Evolutionary conservation across 805 yeast genomes (phyloP), one percentile per base, ranked within the genome.

Genomic region (Hanseniaspora nectarophila): DNA sequence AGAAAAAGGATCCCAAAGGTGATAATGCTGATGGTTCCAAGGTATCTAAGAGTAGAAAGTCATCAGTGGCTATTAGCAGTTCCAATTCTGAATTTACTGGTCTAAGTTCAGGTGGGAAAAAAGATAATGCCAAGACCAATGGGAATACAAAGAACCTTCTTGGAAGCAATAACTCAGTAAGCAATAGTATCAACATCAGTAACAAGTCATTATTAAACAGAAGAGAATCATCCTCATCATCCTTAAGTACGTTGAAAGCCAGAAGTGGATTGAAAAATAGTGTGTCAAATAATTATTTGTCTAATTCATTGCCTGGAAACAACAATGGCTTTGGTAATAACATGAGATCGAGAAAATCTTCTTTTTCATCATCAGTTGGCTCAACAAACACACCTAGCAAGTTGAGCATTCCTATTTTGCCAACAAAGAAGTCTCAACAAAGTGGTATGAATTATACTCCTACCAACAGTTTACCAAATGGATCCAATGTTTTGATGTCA

Each of bases 1-100:
- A 64, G 55, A 95, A 89, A 66, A 73, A 96, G 47, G 73, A 77
- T 43, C 58, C 60, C 54, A 65, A 56, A 47, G 70, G 62, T 59
- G 50, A 64, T 55, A 9, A 16, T 15, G 13, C 12, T 21, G 47
- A 31, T 6, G 38, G 38, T 3, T 32, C 47, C 15, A 32, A 32
- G 13, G 13, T 33, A 18, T 43, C 47, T 9, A 32, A 31, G 15
- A 32, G 38, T n/a, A 32, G 38, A 48, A 8, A 33, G 28, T 21
- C 54, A 20, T 47, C 47, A 28, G 38, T 42, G 20, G 45, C 45
- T 21, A 31, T 54, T 33, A 31, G 28, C 12, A 16, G 18, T 20
- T 35, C 38, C 7, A 38, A 44, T 20, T 31, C 44, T 12, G 53
- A 44, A 29, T 42, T 42, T 18, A 42, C 45, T 10, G 34, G 45